Base-by-base conservation (phyloP, 164 flowering plant genomes). In the Aristolochia contorta region DNA sequence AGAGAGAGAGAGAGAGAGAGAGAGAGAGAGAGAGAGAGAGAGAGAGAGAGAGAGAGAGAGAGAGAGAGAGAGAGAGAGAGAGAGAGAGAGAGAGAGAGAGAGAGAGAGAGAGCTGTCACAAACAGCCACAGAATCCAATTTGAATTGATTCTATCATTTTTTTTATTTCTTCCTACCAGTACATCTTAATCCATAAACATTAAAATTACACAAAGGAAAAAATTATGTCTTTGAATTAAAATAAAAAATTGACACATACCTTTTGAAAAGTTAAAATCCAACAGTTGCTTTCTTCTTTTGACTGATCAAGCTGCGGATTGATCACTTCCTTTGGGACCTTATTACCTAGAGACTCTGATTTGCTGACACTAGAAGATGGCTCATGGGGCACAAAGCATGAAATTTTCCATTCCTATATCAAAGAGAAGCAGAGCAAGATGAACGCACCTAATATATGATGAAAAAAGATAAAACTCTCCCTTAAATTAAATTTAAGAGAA, bases 321-420 rank as follows among this genome's bases (percentile, higher is more conserved):
- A 62, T 71, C 57, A 63, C 46, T 62, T 84, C 81, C 57, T 75
- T 82, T 6, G 72, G 72, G 10, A 70, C 57, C 67, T 60, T 54
- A 30, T 75, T 78, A 46, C 74, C 83, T 37, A 64, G n/a, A 27
- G 58, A 61, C 45, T 79, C 84, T 1, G 69, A 61, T 56, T 72
- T 69, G 2, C 72, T 58, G 15, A 45, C 59, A 23, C 69, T 80
- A 0, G 86, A 64, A 56, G 77, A 58, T 33, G 62, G 69, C 32
- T 79, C 80, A 60, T 84, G 91, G 52, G 74, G 74, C 65, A 78
- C 77, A 75, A 84, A 86, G 72, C 96, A 89, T 15, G 74, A 75
- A 69, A 86, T 64, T 63, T 72, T 86, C 85, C 81, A 80, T 69
- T 55, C 79, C 93, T 83, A 64, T 76, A 72, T 56, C 33, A 57